Percentiles rank a stretch among this genome's conserved stretches.
Evolutionary conservation across 2,329 filamentous ascomycete species (phyloP).

Genomic region (Venturia pyrina): DNA sequence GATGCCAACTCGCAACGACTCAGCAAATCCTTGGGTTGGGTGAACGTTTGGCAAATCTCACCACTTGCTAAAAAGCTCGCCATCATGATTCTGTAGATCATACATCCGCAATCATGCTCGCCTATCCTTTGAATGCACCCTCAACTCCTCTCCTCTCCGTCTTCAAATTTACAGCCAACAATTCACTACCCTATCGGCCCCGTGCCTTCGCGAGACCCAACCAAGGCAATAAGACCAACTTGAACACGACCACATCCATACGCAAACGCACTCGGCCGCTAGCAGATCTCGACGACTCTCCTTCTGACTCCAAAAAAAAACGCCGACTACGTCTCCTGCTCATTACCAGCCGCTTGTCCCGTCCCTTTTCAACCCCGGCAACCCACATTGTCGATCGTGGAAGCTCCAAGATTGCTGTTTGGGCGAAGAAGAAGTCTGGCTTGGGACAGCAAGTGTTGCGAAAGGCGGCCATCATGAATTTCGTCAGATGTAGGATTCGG

Average conservation of each 20-base stretch:
- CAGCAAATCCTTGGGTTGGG: background rate
- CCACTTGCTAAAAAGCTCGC: background rate
- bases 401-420: constrained; percentile 36
- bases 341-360: constrained; percentile 60
- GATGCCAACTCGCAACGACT: background rate
- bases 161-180: background rate
- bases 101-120: background rate
- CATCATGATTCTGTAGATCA: background rate
- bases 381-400: constrained; percentile 59
- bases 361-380: constrained; percentile 58
- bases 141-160: background rate
- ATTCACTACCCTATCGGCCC: background rate
- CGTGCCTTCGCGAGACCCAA: background rate
- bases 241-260: background rate
- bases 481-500: constrained; percentile 31
- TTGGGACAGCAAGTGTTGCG: constrained; percentile 44
- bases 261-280: constrained; percentile 10
- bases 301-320: constrained; percentile 45
- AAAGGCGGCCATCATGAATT: constrained; percentile 57
- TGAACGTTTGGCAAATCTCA: background rate
- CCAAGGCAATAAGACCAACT: background rate
- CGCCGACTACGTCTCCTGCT: constrained; percentile 51
- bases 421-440: constrained; percentile 35
- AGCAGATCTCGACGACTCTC: constrained; percentile 3
- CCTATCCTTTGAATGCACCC: background rate